Evolutionary conservation across 257 asterid genomes (phyloP).

Genomic region (Euphrasia confusa): DNA sequence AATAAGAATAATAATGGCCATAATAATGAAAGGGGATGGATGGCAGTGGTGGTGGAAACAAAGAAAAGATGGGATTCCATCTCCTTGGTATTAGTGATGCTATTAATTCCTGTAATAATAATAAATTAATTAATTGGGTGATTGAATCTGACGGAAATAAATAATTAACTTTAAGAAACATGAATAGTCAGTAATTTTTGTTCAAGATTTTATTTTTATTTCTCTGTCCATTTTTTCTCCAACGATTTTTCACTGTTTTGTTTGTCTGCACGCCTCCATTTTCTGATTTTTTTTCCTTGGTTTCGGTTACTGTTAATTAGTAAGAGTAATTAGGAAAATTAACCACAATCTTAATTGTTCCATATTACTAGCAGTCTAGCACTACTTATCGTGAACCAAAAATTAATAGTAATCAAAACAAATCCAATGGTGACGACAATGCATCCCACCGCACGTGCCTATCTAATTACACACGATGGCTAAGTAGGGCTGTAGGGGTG

Average conservation of each 20-base stretch:
- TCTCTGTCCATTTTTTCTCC: too few species aligned
- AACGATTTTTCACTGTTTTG: not conserved
- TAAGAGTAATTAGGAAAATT: too few species aligned
- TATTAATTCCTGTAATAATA: not conserved
- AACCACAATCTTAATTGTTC: too few species aligned
- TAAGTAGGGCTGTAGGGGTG: too few species aligned
- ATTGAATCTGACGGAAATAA: too few species aligned
- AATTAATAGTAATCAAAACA: too few species aligned
- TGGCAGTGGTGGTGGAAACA: slow-evolving; percentile 41
- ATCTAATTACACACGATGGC: not conserved
- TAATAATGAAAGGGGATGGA: slow-evolving; percentile 42
- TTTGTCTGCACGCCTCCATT: not conserved
- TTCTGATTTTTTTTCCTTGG: not conserved
- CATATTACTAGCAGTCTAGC: too few species aligned
- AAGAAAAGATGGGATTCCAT: slow-evolving; percentile 33
- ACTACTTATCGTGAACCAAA: too few species aligned
- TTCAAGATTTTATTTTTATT: not conserved
- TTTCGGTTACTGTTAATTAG: not conserved
- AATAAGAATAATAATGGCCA: slow-evolving; percentile 42
- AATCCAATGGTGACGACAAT: too few species aligned
- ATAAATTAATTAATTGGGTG: not conserved
- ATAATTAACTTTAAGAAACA: too few species aligned
- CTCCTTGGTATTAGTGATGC: slow-evolving; percentile 46
- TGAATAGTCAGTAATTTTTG: too few species aligned
- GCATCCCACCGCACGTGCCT: not conserved